phyloP scores from a whole-genome alignment of 2,329 filamentous ascomycete genomes.

The Aspergillus eucalypticola region DNA sequence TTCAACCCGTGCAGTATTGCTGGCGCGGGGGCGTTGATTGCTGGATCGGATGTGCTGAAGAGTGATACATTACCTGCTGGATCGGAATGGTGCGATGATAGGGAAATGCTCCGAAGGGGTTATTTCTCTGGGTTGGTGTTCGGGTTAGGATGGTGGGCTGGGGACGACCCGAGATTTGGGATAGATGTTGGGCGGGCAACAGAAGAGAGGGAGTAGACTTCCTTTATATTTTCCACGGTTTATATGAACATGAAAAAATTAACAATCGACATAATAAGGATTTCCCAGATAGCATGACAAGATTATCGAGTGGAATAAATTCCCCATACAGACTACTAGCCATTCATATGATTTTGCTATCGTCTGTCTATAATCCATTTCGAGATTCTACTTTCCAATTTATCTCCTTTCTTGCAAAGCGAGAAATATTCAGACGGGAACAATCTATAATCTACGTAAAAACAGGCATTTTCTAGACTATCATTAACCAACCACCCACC shows the following conservation, averaged over 20 bases:
- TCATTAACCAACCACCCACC: too few relatives aligned
- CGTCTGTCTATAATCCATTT: too few relatives aligned
- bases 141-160: conserved; percentile 16
- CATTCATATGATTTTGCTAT: too few relatives aligned
- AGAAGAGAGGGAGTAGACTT: neutral
- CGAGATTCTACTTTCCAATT: too few relatives aligned
- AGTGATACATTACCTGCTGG: conserved; percentile 16
- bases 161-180: conserved; percentile 1
- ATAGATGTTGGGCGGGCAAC: neutral
- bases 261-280: too few relatives aligned
- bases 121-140: conserved; percentile 13
- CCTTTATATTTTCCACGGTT: neutral
- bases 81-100: conserved; percentile 22
- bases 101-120: conserved; percentile 14
- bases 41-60: conserved; percentile 21
- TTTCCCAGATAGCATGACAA: too few relatives aligned
- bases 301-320: too few relatives aligned
- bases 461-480: too few relatives aligned
- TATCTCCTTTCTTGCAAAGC: too few relatives aligned
- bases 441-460: too few relatives aligned
- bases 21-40: conserved; percentile 24
- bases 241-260: neutral
- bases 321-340: too few relatives aligned
- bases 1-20: conserved; percentile 31
- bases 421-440: too few relatives aligned